phyloP scores from a whole-genome alignment of 2,329 filamentous ascomycete species.

The Lecanicillium sp. region DNA sequence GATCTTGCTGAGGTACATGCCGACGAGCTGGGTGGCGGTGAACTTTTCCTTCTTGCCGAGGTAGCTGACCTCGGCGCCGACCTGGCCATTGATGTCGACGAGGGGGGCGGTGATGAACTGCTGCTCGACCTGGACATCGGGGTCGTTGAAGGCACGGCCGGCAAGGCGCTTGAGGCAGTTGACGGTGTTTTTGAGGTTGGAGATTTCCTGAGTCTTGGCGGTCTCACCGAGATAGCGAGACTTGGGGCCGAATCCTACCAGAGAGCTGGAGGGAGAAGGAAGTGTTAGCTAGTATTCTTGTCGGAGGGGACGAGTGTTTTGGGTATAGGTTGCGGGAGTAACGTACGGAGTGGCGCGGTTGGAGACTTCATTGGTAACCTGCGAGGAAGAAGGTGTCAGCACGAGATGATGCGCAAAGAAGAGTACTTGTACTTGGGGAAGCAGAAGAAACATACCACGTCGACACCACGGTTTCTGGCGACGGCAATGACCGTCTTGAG shows the following conservation, averaged over 20 bases:
- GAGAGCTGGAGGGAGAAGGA: constrained; percentile 53
- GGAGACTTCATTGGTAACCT: constrained; percentile 99
- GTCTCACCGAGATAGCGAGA: constrained; percentile 89
- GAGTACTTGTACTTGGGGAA: constrained; percentile 16
- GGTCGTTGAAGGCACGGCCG: constrained; percentile 79
- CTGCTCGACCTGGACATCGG: constrained; percentile 90
- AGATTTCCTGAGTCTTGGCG: constrained; percentile 98
- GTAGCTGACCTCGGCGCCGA: constrained; percentile 90
- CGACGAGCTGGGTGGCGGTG: constrained; percentile 85
- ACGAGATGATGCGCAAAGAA: not conserved
- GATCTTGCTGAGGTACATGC: constrained; percentile 95
- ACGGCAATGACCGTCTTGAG: constrained; percentile 97
- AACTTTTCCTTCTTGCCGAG: constrained; percentile 93
- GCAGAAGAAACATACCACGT: constrained; percentile 70
- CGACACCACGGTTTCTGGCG: constrained; percentile 95
- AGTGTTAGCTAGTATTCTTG: constrained; percentile 14
- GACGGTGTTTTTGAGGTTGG: constrained; percentile 99
- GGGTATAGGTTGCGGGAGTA: constrained; percentile 1
- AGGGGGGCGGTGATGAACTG: constrained; percentile 81
- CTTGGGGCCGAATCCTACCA: constrained; percentile 94
- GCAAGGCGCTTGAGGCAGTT: constrained; percentile 85
- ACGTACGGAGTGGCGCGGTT: constrained; percentile 97
- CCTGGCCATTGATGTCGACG: constrained; percentile 87
- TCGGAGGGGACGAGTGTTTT: not conserved
- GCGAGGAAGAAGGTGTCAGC: constrained; percentile 10